Base-by-base conservation (phyloP, 306 rosid genomes). In the Casuarina cunninghamiana region DNA sequence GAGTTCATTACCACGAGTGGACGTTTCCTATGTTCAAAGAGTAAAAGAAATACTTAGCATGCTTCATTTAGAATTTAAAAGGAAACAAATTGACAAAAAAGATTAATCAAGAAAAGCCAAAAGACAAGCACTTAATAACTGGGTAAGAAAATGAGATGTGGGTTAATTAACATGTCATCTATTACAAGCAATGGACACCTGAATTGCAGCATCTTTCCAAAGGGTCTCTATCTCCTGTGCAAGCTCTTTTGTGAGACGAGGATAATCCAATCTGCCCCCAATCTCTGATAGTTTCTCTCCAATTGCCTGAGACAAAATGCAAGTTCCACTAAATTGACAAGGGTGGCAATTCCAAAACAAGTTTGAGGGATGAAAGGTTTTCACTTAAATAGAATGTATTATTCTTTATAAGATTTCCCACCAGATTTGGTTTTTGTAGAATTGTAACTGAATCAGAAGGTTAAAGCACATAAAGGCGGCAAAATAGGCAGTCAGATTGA, bases 171-270 rank as follows among this genome's bases (percentile, higher is more conserved):
- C 44, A 41, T 81, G 85, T 68, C 58, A 82, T 79, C 57, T 41
- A 70, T 73, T 73, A 53, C n/a, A 44, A 73, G 74, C 72, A 43
- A 37, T 16, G n/a, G 50, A 67, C 77, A 95, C 99, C 99, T 93
- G 99, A 88, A 95, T 93, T 26, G 97, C 97, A 42, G 86, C 84
- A 83, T 93, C 98, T 71, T 86, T 86, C 99, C 99, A 95, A 58
- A 95, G 75, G 69, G 87, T 87, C 84, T 91, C 98, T 83, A 95
- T 87, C 53, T 90, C 97, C 78, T 87, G 90, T 42, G 91, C 99
- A 65, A 84, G 90, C 86, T 95, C 98, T 82, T 87, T 85, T 17
- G 91, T 91, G 76, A 95, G 91, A 80, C 72, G 65, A 10, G 99
- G 99, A 83, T 88, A 93, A 86, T 93, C 96, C 84, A 90, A 73